Evolutionary conservation across 345 rosid genomes (phyloP), one percentile per base, ranked within the genome.

Genomic region (Syzygium aromaticum): DNA sequence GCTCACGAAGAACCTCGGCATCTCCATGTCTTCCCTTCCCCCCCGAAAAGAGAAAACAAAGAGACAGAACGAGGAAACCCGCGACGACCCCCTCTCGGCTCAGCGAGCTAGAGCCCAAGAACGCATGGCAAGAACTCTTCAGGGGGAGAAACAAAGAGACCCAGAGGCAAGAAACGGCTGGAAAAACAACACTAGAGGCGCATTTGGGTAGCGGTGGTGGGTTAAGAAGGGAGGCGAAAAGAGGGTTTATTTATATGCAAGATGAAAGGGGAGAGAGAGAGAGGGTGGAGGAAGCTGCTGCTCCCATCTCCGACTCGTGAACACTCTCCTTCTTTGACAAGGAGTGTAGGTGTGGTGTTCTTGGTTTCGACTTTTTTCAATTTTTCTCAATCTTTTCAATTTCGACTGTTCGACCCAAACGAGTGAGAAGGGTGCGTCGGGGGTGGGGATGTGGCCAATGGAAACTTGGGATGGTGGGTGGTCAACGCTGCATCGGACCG

Each of bases 1-100:
- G 57, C 80, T 92, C 30, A 89, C 88, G 49, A 87, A 88, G 86
- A 86, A 84, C 67, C 85, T 86, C 80, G 88, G 88, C 88, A 88
- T 86, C 90, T 92, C 92, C 93, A 91, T 92, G 5, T 25, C 51
- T 59, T 40, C 22, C 51, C 73, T 17, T 27, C 3, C n/a, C 63
- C 28, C 59, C 27, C 64, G 11, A 11, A 27, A 17, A 16, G 28
- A 64, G 46, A 38, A 38, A 38, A 38, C 49, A 40, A 25, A 59
- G 64, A 10, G 46, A 43, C 46, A 38, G 49, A 73, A 38, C 14
- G 82, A 21, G 82, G 38, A 22, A 28, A 38, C 43, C 11, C 82
- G 78, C 25, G 46, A 5, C 27, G 73, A 61, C 49, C 25, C 80
- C 49, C 82, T 38, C 78, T 9, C 10, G 82, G 38, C 49, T 38